These are phyloP conservation scores for Arachnomyces sp. DNA, from an alignment of 2,329 filamentous ascomycete genomes.

Conservation along the genomic window DNA sequence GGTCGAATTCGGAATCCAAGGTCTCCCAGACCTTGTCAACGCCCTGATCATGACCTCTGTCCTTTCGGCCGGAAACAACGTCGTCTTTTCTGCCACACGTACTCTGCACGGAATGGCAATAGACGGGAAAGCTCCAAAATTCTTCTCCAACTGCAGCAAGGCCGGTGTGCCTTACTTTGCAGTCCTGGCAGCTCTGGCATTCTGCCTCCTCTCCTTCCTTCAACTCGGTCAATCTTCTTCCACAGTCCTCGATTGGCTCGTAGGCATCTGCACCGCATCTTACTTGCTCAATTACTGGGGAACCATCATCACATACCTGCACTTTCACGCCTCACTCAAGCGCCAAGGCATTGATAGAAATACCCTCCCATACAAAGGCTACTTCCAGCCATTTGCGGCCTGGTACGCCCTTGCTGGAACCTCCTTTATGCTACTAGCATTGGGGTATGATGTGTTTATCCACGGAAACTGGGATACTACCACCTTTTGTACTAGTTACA, in stretches of 20 bases:
- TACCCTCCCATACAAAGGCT: conserved; percentile 60
- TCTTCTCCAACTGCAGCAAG: conserved; percentile 44
- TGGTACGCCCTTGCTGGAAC: conserved; percentile 58
- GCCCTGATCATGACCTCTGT: conserved; percentile 61
- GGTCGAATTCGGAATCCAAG: conserved; percentile 52
- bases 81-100: conserved; percentile 57
- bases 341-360: conserved; percentile 60
- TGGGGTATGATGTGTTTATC: conserved; percentile 66
- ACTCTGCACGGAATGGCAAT: conserved; percentile 58
- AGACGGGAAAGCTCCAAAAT: conserved; percentile 52
- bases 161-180: conserved; percentile 64
- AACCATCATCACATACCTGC: conserved; percentile 61
- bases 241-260: conserved; percentile 49
- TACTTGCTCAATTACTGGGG: conserved; percentile 37
- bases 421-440: conserved; percentile 60
- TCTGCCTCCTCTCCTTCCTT: conserved; percentile 64
- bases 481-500: conserved; percentile 64
- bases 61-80: conserved; percentile 57
- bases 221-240: conserved; percentile 57
- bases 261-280: conserved; percentile 22
- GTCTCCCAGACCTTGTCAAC: conserved; percentile 62
- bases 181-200: conserved; percentile 54
- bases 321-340: conserved; percentile 59
- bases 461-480: conserved; percentile 55
- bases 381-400: conserved; percentile 61